Conservation (phyloP, 2,329 filamentous ascomycete species). For the Monilinia laxa region DNA sequence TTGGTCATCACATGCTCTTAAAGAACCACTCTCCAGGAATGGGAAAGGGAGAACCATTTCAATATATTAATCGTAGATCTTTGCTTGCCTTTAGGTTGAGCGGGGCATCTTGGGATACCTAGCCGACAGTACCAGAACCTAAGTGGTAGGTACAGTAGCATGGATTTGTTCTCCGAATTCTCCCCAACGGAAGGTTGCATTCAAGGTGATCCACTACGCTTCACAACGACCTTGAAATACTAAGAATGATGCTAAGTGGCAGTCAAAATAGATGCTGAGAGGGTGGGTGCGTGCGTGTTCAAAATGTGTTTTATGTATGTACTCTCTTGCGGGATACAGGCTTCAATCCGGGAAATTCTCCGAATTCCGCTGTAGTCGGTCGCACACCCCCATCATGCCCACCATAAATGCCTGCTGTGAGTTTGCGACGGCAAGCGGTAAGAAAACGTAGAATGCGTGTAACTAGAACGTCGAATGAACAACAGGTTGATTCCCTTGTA, state of each 20-base stretch:
- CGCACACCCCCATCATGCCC: slow-evolving; percentile 3
- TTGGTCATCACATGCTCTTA: slow-evolving; percentile 17
- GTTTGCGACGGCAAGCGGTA: slow-evolving; percentile 21
- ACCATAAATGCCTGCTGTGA: slow-evolving; percentile 15
- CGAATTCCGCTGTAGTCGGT: slow-evolving; percentile 17
- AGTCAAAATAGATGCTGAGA: not conserved
- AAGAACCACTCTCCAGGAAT: slow-evolving; percentile 15
- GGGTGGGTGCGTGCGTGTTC: slow-evolving; percentile 5
- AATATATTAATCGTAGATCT: slow-evolving; percentile 16
- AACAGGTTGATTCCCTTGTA: slow-evolving; percentile 1
- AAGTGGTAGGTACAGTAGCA: slow-evolving; percentile 1
- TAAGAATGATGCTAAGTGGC: not conserved
- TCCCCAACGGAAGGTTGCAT: slow-evolving; percentile 2
- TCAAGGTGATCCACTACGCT: not conserved
- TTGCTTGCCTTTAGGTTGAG: slow-evolving; percentile 14
- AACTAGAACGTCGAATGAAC: slow-evolving; percentile 17
- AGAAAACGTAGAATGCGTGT: slow-evolving; percentile 19
- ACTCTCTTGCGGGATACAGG: slow-evolving; percentile 8
- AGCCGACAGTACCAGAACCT: not conserved
- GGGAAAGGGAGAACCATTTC: not conserved
- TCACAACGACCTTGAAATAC: not conserved
- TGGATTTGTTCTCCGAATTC: slow-evolving; percentile 21
- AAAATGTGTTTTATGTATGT: slow-evolving; percentile 10
- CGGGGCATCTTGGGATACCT: not conserved
- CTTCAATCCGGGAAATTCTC: slow-evolving; percentile 20